Conservation (phyloP, 2,329 filamentous ascomycete genomes). For the Ophiostoma perfectum region DNA sequence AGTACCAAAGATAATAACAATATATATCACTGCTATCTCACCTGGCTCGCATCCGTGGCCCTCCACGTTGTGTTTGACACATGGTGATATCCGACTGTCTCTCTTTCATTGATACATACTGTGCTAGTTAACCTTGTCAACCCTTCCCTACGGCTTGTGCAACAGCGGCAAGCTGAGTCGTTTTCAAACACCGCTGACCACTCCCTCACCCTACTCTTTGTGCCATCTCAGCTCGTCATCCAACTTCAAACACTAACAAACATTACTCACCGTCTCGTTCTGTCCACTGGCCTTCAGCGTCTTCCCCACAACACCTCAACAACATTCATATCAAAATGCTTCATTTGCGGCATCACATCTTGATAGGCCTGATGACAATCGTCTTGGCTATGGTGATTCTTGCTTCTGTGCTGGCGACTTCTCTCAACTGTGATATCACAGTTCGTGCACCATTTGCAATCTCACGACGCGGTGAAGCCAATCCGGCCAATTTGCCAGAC, state of each 20-base stretch:
- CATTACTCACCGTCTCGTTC: background rate
- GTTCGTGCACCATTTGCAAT: background rate
- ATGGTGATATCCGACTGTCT: background rate
- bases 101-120: background rate
- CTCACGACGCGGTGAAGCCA: background rate
- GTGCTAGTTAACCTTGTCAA: background rate
- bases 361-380: background rate
- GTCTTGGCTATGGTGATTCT: background rate
- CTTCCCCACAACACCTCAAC: background rate
- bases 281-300: too few species aligned
- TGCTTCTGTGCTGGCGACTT: background rate
- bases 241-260: background rate
- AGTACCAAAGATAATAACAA: background rate
- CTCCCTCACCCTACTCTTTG: background rate
- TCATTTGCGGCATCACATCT: background rate
- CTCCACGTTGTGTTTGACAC: background rate
- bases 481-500: conserved; percentile 15
- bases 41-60: background rate
- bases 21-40: background rate
- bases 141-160: background rate
- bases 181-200: background rate
- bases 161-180: background rate
- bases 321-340: background rate
- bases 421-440: background rate
- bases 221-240: background rate